phyloP scores from a whole-genome alignment of 75 land plant genomes.

The Azolla pinnata region DNA sequence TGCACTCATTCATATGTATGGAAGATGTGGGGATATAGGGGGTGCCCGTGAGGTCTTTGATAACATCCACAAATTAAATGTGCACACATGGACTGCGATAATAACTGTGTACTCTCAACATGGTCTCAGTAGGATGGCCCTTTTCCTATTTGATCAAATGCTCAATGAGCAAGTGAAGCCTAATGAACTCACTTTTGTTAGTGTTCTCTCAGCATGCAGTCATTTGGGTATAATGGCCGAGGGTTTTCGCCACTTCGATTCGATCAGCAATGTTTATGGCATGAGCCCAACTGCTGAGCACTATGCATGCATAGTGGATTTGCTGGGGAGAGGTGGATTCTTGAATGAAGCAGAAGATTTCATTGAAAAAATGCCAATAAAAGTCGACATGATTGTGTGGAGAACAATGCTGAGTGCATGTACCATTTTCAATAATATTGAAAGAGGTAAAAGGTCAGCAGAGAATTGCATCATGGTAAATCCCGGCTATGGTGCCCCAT shows the following conservation, averaged over 20 bases:
- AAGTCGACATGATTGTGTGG: conserved; percentile 28
- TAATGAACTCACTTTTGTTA: conserved; percentile 17
- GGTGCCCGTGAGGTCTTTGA: conserved; percentile 12
- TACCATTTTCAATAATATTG: conserved; percentile 10
- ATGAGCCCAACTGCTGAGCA: conserved; percentile 22
- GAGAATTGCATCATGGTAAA: conserved; percentile 20
- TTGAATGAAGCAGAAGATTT: conserved; percentile 23
- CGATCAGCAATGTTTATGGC: conserved; percentile 14
- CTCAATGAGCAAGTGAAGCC: conserved; percentile 12
- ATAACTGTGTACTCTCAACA: conserved; percentile 20
- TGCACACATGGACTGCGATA: conserved; percentile 24
- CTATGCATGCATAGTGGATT: conserved; percentile 37
- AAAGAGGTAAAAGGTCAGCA: conserved; percentile 20
- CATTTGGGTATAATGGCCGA: conserved; percentile 13
- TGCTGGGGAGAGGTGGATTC: conserved; percentile 33
- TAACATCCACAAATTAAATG: conserved; percentile 10
- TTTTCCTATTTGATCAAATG: conserved; percentile 14
- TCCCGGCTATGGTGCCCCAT: conserved; percentile 20
- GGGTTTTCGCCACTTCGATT: conserved; percentile 12
- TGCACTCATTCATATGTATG: conserved; percentile 23
- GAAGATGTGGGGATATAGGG: conserved; percentile 19
- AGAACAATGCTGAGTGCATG: conserved; percentile 32
- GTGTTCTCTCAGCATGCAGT: conserved; percentile 18
- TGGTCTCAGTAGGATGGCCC: conserved; percentile 10
- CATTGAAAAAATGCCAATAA: conserved; percentile 24